Evolutionary conservation across 2,329 filamentous ascomycete genomes (phyloP), one percentile per base, ranked within the genome.

Genomic region (Neoarthrinium moseri): DNA sequence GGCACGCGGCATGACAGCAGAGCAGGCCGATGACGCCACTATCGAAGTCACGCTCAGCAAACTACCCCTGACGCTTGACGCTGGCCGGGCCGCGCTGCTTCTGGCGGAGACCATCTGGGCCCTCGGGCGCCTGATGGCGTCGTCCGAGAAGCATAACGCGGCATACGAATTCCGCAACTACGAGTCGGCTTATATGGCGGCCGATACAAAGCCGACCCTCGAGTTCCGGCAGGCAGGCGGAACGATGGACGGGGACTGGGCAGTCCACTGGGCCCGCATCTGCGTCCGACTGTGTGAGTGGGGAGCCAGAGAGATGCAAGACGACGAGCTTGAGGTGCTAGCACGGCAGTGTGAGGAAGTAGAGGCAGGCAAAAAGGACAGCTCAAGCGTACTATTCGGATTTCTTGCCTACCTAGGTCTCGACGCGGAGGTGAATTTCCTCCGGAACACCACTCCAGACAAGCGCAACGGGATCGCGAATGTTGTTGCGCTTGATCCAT

Each of bases 191-290:
- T 4, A 34, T 12, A 34, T n/a, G 32, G 32, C 17, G 10, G 5
- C 3, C 8, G 20, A 17, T 7, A 21, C 17, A 6, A 24, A 40
- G 12, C 22, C 23, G 10, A 40, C 37, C 22, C 27, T 40, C 15
- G 22, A 40, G 22, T 40, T 40, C 15, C 37, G 37, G 12, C 37
- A 40, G 30, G 37, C 37, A 4, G 37, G 18, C 18, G 37, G 12
- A 8, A 15, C 23, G 10, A 27, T 40, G 5, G 30, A 29, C 21
- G 12, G 12, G 3, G 37, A 40, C 17, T 40, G 37, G 37, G 26
- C 26, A 11, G 20, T 13, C 12, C 35, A 10, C 20, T 38, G 35
- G 35, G 17, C 22, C 20, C 10, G 17, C 22, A 26, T 38, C 17
- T 38, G 35, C 22, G 35, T 23, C 4, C 35, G 35, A 5, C 17